Evolutionary conservation across 768 basidiomycete species (phyloP).

Genomic region (Naematelia aurantialba): DNA sequence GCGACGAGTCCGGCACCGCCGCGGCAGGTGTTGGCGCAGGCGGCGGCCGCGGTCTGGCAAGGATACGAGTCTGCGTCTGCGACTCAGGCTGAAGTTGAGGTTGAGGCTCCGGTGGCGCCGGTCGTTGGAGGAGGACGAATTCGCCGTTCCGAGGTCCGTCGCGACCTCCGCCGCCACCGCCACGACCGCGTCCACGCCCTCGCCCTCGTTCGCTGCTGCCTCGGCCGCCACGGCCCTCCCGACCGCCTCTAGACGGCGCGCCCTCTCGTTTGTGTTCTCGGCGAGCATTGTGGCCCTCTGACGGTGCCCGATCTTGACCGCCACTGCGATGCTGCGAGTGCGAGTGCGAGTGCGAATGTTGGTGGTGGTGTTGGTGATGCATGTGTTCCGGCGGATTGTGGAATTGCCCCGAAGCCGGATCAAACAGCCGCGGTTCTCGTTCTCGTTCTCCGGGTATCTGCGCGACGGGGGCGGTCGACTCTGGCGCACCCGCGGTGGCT

Average conservation of each 20-base stretch:
- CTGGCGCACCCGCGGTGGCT: neutral
- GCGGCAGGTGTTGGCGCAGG: neutral
- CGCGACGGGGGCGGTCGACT: neutral
- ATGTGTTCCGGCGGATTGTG: slow-evolving; percentile 1
- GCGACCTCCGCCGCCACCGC: slow-evolving; percentile 13
- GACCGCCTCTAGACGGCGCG: slow-evolving; percentile 6
- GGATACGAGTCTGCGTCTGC: slow-evolving; percentile 3
- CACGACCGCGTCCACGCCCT: slow-evolving; percentile 9
- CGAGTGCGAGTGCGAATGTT: neutral
- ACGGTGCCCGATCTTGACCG: neutral
- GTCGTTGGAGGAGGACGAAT: slow-evolving; percentile 37
- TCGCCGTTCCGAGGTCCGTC: slow-evolving; percentile 7
- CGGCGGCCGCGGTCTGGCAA: neutral
- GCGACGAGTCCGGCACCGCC: neutral
- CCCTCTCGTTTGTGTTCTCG: neutral
- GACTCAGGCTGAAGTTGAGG: no score
- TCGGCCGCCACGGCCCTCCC: slow-evolving; percentile 1
- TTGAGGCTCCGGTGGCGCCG: slow-evolving; percentile 23
- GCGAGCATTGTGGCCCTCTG: neutral
- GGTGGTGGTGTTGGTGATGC: neutral
- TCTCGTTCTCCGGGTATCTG: no score
- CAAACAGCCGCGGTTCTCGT: neutral
- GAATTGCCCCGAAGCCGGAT: neutral
- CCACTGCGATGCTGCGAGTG: neutral
- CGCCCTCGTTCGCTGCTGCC: slow-evolving; percentile 7